phyloP scores from a whole-genome alignment of 148 eudicot genomes.

The Diospyros lotus region DNA sequence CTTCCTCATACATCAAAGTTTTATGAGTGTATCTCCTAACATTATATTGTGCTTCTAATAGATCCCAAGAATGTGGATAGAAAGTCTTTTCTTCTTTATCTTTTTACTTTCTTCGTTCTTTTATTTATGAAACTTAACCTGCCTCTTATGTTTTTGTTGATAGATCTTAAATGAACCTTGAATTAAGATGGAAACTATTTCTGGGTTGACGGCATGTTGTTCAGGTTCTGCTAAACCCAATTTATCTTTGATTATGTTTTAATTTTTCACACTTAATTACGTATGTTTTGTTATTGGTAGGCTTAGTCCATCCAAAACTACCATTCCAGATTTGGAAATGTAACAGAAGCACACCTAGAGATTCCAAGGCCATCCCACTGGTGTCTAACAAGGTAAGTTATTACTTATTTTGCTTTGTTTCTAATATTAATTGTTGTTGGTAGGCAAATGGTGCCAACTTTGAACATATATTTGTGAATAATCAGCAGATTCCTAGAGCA shows the following conservation, averaged over 20 bases:
- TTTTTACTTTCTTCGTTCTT: background rate
- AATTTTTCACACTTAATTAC: background rate
- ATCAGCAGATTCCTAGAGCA: constrained; percentile 19
- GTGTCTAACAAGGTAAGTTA: constrained; percentile 21
- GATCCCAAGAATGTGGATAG: too few relatives aligned
- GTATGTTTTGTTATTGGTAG: constrained; percentile 11
- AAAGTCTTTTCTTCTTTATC: background rate
- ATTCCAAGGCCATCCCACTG: constrained; percentile 5
- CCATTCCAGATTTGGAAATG: constrained; percentile 13
- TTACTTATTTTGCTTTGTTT: background rate
- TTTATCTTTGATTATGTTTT: background rate
- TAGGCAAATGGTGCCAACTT: background rate
- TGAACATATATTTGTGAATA: background rate
- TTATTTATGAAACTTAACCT: background rate
- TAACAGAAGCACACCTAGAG: constrained; percentile 6
- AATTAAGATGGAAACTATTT: constrained; percentile 23
- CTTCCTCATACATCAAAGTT: too few relatives aligned
- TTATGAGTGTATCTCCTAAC: too few relatives aligned
- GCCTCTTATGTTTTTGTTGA: background rate
- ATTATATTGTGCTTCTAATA: too few relatives aligned
- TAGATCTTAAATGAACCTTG: background rate
- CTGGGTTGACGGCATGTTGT: constrained; percentile 18
- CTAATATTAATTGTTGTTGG: background rate
- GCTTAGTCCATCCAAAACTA: constrained; percentile 21
- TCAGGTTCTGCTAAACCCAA: constrained; percentile 20